Conservation (phyloP, 139 green algal genomes). For the Dunaliella primolecta region DNA sequence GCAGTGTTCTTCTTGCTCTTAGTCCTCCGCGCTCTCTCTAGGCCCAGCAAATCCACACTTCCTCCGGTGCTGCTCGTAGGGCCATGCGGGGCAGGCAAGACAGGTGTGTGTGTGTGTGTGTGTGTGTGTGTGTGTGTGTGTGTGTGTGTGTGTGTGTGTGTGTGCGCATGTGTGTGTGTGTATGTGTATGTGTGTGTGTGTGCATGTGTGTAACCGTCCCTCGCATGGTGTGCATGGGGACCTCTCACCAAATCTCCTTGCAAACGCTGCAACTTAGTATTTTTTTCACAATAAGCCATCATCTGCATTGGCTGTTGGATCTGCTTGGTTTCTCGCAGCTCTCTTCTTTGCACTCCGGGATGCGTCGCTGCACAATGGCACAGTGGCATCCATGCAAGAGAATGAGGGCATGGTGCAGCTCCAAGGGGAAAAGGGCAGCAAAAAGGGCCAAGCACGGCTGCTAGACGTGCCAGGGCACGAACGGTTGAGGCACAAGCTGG, state of each 20-base stretch:
- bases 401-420: conserved; percentile 17
- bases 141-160: not conserved
- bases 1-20: not conserved
- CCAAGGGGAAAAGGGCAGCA: conserved; percentile 21
- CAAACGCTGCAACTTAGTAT: too few relatives aligned
- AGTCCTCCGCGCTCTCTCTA: not conserved
- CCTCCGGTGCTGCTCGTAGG: not conserved
- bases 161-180: not conserved
- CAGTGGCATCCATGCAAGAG: conserved; percentile 71
- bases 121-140: not conserved
- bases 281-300: too few relatives aligned
- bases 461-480: conserved; percentile 87
- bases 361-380: conserved; percentile 49
- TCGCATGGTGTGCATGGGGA: too few relatives aligned
- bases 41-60: not conserved
- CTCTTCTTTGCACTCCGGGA: conserved; percentile 72
- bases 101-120: not conserved
- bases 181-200: not conserved
- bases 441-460: conserved; percentile 43
- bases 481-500: conserved; percentile 58
- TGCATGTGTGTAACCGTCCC: not conserved
- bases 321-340: too few relatives aligned
- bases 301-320: too few relatives aligned
- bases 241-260: too few relatives aligned
- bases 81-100: not conserved